These are phyloP conservation scores for Skeletonema grethae DNA, from an alignment of 108 stramenopile genomes.

Conservation along the genomic window DNA sequence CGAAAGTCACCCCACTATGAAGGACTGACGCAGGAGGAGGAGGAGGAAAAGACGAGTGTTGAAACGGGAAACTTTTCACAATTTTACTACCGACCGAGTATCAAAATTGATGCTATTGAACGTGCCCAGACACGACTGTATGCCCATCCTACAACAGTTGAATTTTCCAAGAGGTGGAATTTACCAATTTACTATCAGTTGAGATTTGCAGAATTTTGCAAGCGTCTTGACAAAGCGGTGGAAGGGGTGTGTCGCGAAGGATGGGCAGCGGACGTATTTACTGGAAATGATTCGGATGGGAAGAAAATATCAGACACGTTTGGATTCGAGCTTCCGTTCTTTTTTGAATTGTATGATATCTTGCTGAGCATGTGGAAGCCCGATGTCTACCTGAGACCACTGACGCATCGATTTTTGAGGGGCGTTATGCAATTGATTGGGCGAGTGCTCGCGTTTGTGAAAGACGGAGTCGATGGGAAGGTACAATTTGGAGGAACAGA, in stretches of 20 bases:
- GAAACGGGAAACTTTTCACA: slow-evolving; percentile 44
- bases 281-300: slow-evolving; percentile 46
- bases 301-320: slow-evolving; percentile 48
- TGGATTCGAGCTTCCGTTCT: slow-evolving; percentile 81
- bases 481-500: slow-evolving; percentile 67
- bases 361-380: slow-evolving; percentile 64
- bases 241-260: slow-evolving; percentile 63
- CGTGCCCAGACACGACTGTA: slow-evolving; percentile 78
- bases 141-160: slow-evolving; percentile 77
- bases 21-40: slow-evolving; percentile 5
- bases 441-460: slow-evolving; percentile 68
- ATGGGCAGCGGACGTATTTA: slow-evolving; percentile 80
- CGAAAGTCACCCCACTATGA: background rate
- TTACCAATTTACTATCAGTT: slow-evolving; percentile 91
- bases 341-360: slow-evolving; percentile 78
- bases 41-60: slow-evolving; percentile 15
- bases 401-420: slow-evolving; percentile 79
- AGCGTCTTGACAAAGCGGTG: slow-evolving; percentile 75
- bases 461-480: slow-evolving; percentile 75
- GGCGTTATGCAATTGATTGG: slow-evolving; percentile 82
- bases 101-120: slow-evolving; percentile 45
- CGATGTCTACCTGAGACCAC: slow-evolving; percentile 72
- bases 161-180: slow-evolving; percentile 87
- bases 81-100: slow-evolving; percentile 60
- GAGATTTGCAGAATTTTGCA: slow-evolving; percentile 84